These are phyloP conservation scores for Cyclostephanos invisitatus DNA, from an alignment of 108 stramenopile genomes.

Conservation along the genomic window DNA sequence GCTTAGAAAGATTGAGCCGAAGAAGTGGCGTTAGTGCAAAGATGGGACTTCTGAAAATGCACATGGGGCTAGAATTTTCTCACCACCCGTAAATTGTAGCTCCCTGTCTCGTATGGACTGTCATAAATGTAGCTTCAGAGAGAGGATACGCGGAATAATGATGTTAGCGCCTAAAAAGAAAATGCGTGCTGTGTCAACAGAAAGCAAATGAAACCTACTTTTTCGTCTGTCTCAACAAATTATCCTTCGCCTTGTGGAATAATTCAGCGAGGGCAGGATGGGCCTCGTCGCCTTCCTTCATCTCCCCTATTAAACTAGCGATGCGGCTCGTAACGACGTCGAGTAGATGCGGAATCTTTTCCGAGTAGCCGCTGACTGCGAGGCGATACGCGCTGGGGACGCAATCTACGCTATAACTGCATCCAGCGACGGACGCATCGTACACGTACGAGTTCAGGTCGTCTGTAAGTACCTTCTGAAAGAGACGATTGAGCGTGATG, in stretches of 20 bases:
- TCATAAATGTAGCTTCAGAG: slow-evolving; percentile 56
- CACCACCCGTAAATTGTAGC: slow-evolving; percentile 75
- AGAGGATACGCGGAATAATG: neutral
- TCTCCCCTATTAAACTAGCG: slow-evolving; percentile 74
- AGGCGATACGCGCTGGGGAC: slow-evolving; percentile 68
- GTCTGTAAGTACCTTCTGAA: slow-evolving; percentile 78
- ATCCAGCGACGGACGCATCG: slow-evolving; percentile 88
- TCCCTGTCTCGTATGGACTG: slow-evolving; percentile 80
- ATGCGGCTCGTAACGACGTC: slow-evolving; percentile 77
- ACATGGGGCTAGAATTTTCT: neutral
- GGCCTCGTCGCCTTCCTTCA: slow-evolving; percentile 74
- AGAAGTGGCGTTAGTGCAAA: slow-evolving; percentile 2
- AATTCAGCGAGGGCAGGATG: slow-evolving; percentile 59
- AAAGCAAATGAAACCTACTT: slow-evolving; percentile 35
- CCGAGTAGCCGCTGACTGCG: slow-evolving; percentile 80
- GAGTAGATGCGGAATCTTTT: slow-evolving; percentile 80
- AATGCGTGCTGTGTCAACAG: neutral
- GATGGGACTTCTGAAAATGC: neutral
- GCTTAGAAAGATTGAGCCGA: neutral
- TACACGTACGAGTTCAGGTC: slow-evolving; percentile 86
- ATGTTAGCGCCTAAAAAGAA: neutral
- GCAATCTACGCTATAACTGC: slow-evolving; percentile 70
- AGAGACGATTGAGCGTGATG: slow-evolving; percentile 84
- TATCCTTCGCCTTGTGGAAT: slow-evolving; percentile 72
- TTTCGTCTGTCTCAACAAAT: slow-evolving; percentile 83